A percentile compares a stretch with the other conserved stretches of the same genome.
Evolutionary conservation across 2,329 filamentous ascomycete genomes (phyloP).

Genomic region (Botrytis hyacinthi): DNA sequence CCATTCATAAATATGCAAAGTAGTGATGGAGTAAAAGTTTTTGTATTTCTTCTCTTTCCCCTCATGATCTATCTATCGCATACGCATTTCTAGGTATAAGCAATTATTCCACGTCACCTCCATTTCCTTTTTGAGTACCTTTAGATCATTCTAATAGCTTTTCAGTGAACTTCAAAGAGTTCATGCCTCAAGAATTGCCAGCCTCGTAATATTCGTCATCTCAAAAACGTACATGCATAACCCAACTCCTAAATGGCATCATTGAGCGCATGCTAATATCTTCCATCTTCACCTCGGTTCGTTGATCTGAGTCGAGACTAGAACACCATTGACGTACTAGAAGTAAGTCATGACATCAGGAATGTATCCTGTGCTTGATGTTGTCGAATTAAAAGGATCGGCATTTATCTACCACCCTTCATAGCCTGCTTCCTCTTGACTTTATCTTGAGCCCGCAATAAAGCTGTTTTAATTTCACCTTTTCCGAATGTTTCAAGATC

Average conservation of each 20-base stretch:
- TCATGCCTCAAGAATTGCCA: background rate
- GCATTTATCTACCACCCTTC: slow-evolving; percentile 31
- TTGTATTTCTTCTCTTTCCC: background rate
- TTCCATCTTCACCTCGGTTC: background rate
- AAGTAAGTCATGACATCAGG: background rate
- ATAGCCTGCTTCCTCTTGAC: slow-evolving; percentile 51
- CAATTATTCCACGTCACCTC: background rate
- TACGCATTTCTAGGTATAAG: background rate
- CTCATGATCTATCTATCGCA: background rate
- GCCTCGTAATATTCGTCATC: background rate
- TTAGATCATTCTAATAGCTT: background rate
- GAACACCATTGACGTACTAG: background rate
- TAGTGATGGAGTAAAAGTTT: background rate
- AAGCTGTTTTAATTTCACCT: slow-evolving; percentile 75
- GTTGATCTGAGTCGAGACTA: background rate
- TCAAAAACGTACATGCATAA: background rate
- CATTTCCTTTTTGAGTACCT: background rate
- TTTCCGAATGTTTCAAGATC: slow-evolving; percentile 80
- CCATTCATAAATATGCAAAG: background rate
- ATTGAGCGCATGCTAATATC: too few relatives aligned
- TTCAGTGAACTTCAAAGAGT: background rate
- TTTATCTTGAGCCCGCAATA: slow-evolving; percentile 58
- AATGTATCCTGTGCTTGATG: background rate
- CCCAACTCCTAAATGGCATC: background rate
- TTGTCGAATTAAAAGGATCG: slow-evolving; percentile 9